Evolutionary conservation across 1,139 yeast species (phyloP).

Genomic region (Yamadazyma diddensiae): DNA sequence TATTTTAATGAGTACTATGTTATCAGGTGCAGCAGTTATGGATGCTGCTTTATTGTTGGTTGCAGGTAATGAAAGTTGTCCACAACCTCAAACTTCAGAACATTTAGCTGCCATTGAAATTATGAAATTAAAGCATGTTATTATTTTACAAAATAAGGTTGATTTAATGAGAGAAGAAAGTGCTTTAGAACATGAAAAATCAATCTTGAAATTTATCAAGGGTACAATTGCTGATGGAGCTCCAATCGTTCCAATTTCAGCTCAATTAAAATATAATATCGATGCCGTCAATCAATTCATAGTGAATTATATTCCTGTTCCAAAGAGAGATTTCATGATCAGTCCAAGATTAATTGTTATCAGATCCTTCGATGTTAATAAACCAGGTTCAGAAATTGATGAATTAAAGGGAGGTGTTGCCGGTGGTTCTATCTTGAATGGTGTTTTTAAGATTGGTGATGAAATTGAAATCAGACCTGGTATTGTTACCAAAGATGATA

Average conservation of each 20-base stretch:
- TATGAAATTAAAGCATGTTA: conserved; percentile 96
- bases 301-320: conserved; percentile 94
- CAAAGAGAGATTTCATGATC: conserved; percentile 90
- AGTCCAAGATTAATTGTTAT: conserved; percentile 95
- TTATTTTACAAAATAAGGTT: conserved; percentile 95
- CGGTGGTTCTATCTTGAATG: conserved; percentile 96
- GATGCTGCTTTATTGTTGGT: conserved; percentile 95
- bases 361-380: conserved; percentile 97
- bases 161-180: conserved; percentile 98
- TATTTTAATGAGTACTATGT: conserved; percentile 99
- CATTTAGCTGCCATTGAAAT: conserved; percentile 99
- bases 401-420: conserved; percentile 99
- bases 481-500: conserved; percentile 92
- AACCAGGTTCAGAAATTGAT: conserved; percentile 97
- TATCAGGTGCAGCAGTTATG: conserved; percentile 99
- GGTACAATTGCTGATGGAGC: conserved; percentile 99
- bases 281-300: conserved; percentile 98
- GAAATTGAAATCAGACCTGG: conserved; percentile 99
- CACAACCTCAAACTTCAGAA: conserved; percentile 99
- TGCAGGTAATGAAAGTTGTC: conserved; percentile 99
- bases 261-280: conserved; percentile 96
- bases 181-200: conserved; percentile 92
- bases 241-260: conserved; percentile 97
- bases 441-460: conserved; percentile 96
- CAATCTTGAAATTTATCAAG: conserved; percentile 86